phyloP scores from a whole-genome alignment of 768 basidiomycete species.

The Obba rivulosa region DNA sequence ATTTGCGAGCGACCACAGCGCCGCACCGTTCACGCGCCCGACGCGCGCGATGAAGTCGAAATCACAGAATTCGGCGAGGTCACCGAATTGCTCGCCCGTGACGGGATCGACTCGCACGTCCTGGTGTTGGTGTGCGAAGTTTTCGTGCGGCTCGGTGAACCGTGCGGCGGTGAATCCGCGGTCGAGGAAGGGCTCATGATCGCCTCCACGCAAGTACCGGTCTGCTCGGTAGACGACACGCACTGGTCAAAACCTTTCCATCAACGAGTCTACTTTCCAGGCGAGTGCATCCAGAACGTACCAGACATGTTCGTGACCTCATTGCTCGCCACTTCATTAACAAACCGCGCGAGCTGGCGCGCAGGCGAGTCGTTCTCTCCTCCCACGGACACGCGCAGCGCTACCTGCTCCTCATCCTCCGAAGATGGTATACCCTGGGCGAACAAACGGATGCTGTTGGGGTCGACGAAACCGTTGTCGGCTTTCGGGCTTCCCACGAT shows the following conservation, averaged over 20 bases:
- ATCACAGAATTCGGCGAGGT: constrained; percentile 49
- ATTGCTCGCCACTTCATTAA: constrained; percentile 46
- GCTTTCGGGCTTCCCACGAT: constrained; percentile 49
- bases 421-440: constrained; percentile 44
- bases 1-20: constrained; percentile 50
- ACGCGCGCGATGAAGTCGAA: constrained; percentile 47
- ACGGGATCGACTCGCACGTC: constrained; percentile 39
- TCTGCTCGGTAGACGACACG: constrained; percentile 47
- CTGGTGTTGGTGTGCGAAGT: constrained; percentile 56
- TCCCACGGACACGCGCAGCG: constrained; percentile 34
- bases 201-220: constrained; percentile 51
- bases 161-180: constrained; percentile 49
- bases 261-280: too few species aligned
- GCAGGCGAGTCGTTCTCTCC: constrained; percentile 52
- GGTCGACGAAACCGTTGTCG: constrained; percentile 41
- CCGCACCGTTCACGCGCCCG: constrained; percentile 46
- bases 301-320: constrained; percentile 44
- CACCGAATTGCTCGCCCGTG: constrained; percentile 50
- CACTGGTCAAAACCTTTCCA: constrained; percentile 26
- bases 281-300: constrained; percentile 19
- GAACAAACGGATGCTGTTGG: constrained; percentile 48
- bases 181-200: constrained; percentile 45
- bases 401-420: constrained; percentile 33
- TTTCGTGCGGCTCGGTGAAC: constrained; percentile 53
- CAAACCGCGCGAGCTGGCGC: constrained; percentile 46